Percentiles rank a stretch among this genome's conserved stretches.
Evolutionary conservation across 2,329 filamentous ascomycete species (phyloP).

Genomic region (Colletotrichum trifolii): DNA sequence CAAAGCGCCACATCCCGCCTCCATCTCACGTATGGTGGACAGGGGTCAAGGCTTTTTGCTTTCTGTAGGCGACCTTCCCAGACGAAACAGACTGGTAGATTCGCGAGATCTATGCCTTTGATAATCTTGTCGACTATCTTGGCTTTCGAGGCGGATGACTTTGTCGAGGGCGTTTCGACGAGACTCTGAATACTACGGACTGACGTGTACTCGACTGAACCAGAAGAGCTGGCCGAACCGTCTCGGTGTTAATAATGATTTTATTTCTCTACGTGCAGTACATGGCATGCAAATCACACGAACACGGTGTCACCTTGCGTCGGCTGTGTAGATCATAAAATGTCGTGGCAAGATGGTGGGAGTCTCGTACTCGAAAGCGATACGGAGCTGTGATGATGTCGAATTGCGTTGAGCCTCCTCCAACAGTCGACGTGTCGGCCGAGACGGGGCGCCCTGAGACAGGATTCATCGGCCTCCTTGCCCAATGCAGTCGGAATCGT

Average conservation of each 20-base stretch:
- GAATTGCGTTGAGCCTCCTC: not conserved
- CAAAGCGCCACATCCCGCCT: conserved; percentile 27
- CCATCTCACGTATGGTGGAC: too few species aligned
- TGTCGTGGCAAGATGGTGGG: not conserved
- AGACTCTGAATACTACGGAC: too few species aligned
- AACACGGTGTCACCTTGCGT: conserved; percentile 22
- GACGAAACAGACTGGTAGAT: conserved; percentile 18
- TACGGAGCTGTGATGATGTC: conserved; percentile 1
- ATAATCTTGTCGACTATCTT: not conserved
- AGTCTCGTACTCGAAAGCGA: conserved; percentile 1
- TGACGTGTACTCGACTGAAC: too few species aligned
- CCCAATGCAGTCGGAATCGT: conserved; percentile 19
- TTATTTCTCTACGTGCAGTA: too few species aligned
- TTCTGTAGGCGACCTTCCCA: conserved; percentile 5
- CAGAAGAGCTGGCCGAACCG: too few species aligned
- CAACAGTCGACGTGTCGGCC: not conserved
- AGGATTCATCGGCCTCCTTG: conserved; percentile 12
- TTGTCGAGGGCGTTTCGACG: too few species aligned
- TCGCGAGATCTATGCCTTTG: conserved; percentile 23
- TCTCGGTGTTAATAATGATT: too few species aligned
- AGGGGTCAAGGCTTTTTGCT: conserved; percentile 8
- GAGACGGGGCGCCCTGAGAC: conserved; percentile 5
- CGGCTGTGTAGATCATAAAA: not conserved
- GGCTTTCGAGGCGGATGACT: not conserved
- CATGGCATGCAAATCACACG: conserved; percentile 7